Conservation (phyloP, 805 yeast species). For the Myxozyma neotropica region DNA sequence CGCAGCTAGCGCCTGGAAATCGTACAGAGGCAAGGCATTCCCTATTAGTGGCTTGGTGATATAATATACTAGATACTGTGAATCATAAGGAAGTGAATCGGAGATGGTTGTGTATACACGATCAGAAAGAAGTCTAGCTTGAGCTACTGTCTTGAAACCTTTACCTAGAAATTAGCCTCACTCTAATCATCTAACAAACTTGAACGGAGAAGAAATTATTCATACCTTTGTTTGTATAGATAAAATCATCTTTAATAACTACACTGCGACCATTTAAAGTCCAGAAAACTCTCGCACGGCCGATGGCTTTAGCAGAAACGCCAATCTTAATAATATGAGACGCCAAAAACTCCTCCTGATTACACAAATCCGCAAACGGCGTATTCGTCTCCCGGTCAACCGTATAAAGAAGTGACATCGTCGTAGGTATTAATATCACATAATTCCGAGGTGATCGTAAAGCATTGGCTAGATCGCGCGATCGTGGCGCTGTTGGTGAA, state of each 20-base stretch:
- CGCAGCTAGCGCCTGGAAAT: background rate
- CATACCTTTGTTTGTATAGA: slow-evolving; percentile 62
- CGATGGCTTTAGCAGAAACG: slow-evolving; percentile 30
- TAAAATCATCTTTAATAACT: slow-evolving; percentile 54
- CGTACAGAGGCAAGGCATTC: slow-evolving; percentile 24
- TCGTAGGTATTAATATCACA: slow-evolving; percentile 63
- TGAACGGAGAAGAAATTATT: no score
- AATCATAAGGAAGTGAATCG: slow-evolving; percentile 22
- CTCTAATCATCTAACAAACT: no score
- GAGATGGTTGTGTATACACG: slow-evolving; percentile 55
- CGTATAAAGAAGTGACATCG: slow-evolving; percentile 48
- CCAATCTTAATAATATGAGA: slow-evolving; percentile 58
- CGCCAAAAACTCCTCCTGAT: slow-evolving; percentile 59
- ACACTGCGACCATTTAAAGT: slow-evolving; percentile 62
- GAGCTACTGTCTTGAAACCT: slow-evolving; percentile 42
- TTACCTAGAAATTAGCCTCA: slow-evolving; percentile 13
- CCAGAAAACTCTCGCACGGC: slow-evolving; percentile 50
- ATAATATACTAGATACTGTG: slow-evolving; percentile 25
- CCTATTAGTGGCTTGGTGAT: slow-evolving; percentile 35
- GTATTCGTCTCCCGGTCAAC: slow-evolving; percentile 44
- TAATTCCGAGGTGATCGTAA: slow-evolving; percentile 50
- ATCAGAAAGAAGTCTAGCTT: slow-evolving; percentile 58
- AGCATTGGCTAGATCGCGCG: slow-evolving; percentile 29
- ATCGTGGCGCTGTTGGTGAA: slow-evolving; percentile 20
- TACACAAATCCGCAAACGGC: slow-evolving; percentile 55